These are phyloP conservation scores for Pichia sp. DNA, from an alignment of 1,139 yeast species.

Conservation along the genomic window DNA sequence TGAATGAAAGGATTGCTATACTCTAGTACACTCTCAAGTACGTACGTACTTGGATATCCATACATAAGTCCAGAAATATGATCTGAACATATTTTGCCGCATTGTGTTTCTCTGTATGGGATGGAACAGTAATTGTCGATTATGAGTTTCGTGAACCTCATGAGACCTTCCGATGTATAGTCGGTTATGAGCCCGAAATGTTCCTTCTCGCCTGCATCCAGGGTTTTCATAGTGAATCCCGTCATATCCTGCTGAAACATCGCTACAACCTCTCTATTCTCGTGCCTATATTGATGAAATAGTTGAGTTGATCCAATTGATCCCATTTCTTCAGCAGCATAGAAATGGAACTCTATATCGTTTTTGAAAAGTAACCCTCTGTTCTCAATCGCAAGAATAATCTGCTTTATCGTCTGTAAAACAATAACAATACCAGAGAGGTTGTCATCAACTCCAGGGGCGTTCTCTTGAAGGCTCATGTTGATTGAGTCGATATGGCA, in stretches of 20 bases:
- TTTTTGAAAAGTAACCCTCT: constrained; percentile 33
- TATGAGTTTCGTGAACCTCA: constrained; percentile 54
- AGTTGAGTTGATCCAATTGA: constrained; percentile 80
- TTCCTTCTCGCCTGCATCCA: constrained; percentile 52
- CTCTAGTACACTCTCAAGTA: constrained; percentile 67
- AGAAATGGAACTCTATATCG: constrained; percentile 87
- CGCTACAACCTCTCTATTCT: constrained; percentile 50
- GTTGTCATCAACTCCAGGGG: constrained; percentile 97
- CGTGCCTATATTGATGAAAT: constrained; percentile 46
- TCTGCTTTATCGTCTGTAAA: constrained; percentile 6
- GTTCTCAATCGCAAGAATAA: constrained; percentile 1
- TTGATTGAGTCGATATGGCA: constrained; percentile 89
- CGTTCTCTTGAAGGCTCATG: constrained; percentile 53
- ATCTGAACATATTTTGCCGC: constrained; percentile 94
- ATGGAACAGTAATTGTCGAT: constrained; percentile 57
- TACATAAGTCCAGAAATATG: constrained; percentile 79
- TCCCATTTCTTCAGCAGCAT: constrained; percentile 94
- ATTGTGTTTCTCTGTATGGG: constrained; percentile 63
- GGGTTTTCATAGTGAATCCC: constrained; percentile 59
- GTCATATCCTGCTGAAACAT: constrained; percentile 97
- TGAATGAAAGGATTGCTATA: constrained; percentile 66
- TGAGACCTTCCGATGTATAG: constrained; percentile 54
- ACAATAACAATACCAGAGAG: constrained; percentile 74
- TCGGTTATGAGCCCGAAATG: constrained; percentile 79
- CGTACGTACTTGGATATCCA: constrained; percentile 80